Conservation (phyloP, 495 filamentous ascomycete species). For the Hypoxylon fragiforme region DNA sequence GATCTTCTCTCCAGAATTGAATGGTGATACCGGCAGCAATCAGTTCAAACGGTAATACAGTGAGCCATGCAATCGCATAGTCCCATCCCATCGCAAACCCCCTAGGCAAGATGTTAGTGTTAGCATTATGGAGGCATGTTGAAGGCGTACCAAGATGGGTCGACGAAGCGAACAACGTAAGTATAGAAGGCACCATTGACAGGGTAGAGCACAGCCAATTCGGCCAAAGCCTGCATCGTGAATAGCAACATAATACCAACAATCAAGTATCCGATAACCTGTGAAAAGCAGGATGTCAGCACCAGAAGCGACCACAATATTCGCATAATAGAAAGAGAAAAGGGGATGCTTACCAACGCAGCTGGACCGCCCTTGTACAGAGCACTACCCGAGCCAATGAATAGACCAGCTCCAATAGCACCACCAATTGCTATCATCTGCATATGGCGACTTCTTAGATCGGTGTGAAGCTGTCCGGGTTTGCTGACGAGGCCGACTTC, state of each 20-base stretch:
- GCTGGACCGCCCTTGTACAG: constrained; percentile 58
- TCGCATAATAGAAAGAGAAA: too few species aligned
- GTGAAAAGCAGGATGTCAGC: too few species aligned
- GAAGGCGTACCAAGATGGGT: constrained; percentile 59
- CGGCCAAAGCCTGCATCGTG: constrained; percentile 63
- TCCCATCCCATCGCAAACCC: constrained; percentile 82
- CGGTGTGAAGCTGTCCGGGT: constrained; percentile 34
- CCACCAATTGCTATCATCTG: constrained; percentile 78
- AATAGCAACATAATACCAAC: constrained; percentile 51
- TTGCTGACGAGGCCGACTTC: constrained; percentile 38
- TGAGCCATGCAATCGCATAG: constrained; percentile 64
- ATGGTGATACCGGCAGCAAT: constrained; percentile 54
- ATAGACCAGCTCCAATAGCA: constrained; percentile 61
- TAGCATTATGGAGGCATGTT: neutral
- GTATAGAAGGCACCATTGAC: constrained; percentile 61
- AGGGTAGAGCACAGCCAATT: constrained; percentile 69
- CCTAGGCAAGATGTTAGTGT: constrained; percentile 8
- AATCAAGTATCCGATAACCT: constrained; percentile 58
- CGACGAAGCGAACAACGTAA: constrained; percentile 68
- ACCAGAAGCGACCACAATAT: too few species aligned
- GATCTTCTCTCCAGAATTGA: constrained; percentile 44
- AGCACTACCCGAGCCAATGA: constrained; percentile 57
- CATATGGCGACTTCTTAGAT: constrained; percentile 60
- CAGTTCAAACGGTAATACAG: constrained; percentile 55
- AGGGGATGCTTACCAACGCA: constrained; percentile 53